phyloP scores from a whole-genome alignment of 805 yeast species.

The Candida suzukii region DNA sequence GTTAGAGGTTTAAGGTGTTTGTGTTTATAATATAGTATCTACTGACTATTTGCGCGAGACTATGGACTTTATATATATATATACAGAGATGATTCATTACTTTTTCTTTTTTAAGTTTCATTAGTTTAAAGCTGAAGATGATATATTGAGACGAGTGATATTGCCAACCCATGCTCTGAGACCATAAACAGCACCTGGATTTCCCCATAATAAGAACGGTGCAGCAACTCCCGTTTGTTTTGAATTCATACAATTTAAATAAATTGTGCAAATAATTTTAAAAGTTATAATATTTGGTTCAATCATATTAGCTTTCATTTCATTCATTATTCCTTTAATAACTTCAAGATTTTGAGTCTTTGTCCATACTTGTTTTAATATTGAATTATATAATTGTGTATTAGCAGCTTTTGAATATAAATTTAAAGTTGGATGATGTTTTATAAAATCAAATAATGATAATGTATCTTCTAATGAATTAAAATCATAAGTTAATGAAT shows the following conservation, averaged over 20 bases:
- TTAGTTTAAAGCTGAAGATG: no score
- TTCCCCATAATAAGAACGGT: conserved; percentile 23
- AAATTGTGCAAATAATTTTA: conserved; percentile 17
- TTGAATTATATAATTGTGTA: conserved; percentile 21
- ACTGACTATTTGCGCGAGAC: not conserved
- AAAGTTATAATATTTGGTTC: conserved; percentile 22
- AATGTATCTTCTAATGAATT: conserved; percentile 19
- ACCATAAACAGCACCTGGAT: conserved; percentile 16
- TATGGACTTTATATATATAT: no score
- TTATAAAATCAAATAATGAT: conserved; percentile 15
- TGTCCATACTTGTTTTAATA: conserved; percentile 20
- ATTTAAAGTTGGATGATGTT: conserved; percentile 19
- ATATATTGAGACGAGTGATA: not conserved
- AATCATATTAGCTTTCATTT: conserved; percentile 22
- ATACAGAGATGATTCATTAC: no score
- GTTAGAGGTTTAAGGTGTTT: not conserved
- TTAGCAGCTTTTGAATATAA: conserved; percentile 25
- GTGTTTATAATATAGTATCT: not conserved
- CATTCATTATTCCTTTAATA: conserved; percentile 18
- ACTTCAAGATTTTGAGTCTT: conserved; percentile 19
- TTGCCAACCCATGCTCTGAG: not conserved
- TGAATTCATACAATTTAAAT: conserved; percentile 22
- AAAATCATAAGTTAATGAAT: conserved; percentile 24
- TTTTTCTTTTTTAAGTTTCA: no score
- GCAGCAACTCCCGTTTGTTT: conserved; percentile 12